Evolutionary conservation across 2,329 filamentous ascomycete species (phyloP).

Genomic region (Colletotrichum brevisporum): DNA sequence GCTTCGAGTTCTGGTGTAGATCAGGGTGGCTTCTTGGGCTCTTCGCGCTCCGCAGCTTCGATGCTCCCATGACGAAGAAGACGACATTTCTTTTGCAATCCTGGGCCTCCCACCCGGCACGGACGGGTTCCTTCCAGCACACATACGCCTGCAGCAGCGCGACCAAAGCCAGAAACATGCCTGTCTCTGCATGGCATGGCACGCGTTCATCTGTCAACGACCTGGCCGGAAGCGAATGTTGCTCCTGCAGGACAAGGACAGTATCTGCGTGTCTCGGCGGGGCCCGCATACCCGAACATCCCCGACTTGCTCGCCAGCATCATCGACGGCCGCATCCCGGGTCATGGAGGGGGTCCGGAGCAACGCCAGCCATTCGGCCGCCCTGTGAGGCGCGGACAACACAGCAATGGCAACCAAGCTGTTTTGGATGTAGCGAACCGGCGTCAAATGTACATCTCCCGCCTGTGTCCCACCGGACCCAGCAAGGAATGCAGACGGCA

Average conservation of each 20-base stretch:
- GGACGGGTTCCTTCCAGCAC: conserved; percentile 9
- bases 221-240: neutral
- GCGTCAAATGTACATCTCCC: conserved; percentile 34
- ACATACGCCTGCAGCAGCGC: conserved; percentile 15
- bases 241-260: conserved; percentile 29
- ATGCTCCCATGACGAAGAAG: conserved; percentile 3
- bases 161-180: neutral
- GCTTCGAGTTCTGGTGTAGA: neutral
- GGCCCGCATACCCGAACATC: conserved; percentile 29
- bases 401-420: conserved; percentile 33
- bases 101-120: conserved; percentile 7
- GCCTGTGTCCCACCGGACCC: conserved; percentile 26
- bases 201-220: conserved; percentile 13
- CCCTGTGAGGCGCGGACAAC: conserved; percentile 37
- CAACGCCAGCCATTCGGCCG: conserved; percentile 10
- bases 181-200: conserved; percentile 6
- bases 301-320: conserved; percentile 27
- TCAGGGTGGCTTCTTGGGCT: neutral
- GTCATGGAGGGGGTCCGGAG: conserved; percentile 13
- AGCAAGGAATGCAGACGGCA: conserved; percentile 8
- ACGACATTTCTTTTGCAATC: conserved; percentile 6
- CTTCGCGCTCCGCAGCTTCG: neutral
- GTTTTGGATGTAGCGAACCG: conserved; percentile 13
- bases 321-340: conserved; percentile 13
- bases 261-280: conserved; percentile 34